phyloP scores from a whole-genome alignment of 78 protist species.

The Pigoraptor vietnamica region DNA sequence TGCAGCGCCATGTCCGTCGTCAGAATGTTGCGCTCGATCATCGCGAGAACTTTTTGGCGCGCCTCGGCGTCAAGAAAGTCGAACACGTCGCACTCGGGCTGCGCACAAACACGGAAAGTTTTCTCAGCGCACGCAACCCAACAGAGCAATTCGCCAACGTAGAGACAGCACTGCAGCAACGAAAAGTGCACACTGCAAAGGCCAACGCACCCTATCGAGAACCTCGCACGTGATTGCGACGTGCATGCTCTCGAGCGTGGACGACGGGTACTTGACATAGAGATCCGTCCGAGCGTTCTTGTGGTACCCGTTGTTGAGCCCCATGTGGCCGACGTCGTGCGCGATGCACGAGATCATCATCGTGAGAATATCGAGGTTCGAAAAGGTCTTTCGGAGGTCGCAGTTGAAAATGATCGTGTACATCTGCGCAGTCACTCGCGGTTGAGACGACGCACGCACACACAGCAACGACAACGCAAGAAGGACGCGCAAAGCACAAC shows the following conservation, averaged over 20 bases:
- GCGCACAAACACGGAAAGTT: too few relatives aligned
- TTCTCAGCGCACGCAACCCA: too few relatives aligned
- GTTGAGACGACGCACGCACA: background rate
- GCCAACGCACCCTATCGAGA: background rate
- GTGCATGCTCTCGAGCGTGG: background rate
- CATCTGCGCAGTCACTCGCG: background rate
- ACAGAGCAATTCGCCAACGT: too few relatives aligned
- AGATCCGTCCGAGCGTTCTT: background rate
- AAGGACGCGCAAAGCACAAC: background rate
- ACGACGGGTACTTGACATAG: background rate
- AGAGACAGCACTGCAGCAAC: background rate
- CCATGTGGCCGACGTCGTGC: background rate
- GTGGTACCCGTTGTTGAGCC: background rate
- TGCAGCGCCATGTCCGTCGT: background rate
- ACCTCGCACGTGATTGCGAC: background rate
- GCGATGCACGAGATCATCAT: background rate
- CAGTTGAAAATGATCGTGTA: background rate
- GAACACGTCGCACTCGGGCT: background rate
- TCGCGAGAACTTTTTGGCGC: background rate
- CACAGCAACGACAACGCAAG: background rate
- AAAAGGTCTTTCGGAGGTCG: background rate
- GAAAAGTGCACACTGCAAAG: background rate
- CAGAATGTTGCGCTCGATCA: background rate
- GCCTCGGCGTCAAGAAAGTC: background rate
- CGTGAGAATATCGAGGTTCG: background rate